A percentile compares a stretch with the other conserved stretches of the same genome.
Evolutionary conservation across 75 land plant genomes (phyloP).

Genomic region (Picea glauca): DNA sequence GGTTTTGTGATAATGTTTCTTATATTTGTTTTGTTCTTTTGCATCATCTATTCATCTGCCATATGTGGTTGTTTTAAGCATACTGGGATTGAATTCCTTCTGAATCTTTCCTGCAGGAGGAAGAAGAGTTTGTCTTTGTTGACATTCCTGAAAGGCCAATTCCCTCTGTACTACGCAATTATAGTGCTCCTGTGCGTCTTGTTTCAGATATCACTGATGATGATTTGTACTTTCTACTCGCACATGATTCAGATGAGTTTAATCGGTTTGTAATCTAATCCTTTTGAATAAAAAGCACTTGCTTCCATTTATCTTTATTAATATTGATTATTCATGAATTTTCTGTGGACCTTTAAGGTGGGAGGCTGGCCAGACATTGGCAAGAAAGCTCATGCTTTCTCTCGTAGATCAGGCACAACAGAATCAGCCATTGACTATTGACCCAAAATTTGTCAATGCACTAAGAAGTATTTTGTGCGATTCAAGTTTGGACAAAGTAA

Average conservation of each 20-base stretch:
- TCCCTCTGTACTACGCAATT: conserved; percentile 81
- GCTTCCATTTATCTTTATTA: background rate
- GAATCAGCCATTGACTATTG: conserved; percentile 54
- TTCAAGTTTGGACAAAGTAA: conserved; percentile 74
- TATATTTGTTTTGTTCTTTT: background rate
- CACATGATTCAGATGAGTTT: conserved; percentile 95
- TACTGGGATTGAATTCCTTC: conserved; percentile 5
- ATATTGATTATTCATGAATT: too few species aligned
- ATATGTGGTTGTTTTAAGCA: background rate
- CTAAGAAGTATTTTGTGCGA: conserved; percentile 62
- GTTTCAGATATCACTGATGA: conserved; percentile 76
- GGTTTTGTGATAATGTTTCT: background rate
- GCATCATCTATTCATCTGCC: background rate
- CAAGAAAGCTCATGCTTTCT: conserved; percentile 78
- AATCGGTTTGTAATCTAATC: conserved; percentile 45
- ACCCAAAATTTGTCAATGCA: conserved; percentile 65
- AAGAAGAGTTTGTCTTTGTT: conserved; percentile 86
- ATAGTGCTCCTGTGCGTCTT: conserved; percentile 89
- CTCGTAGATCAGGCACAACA: conserved; percentile 63
- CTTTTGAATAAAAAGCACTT: background rate
- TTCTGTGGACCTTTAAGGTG: conserved; percentile 70
- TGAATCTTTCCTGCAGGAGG: conserved; percentile 51
- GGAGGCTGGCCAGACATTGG: conserved; percentile 91
- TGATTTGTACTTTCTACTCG: conserved; percentile 84
- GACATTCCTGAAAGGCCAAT: conserved; percentile 72